phyloP scores from a whole-genome alignment of 352 stramenopile species.

The Phytophthora fragariae region DNA sequence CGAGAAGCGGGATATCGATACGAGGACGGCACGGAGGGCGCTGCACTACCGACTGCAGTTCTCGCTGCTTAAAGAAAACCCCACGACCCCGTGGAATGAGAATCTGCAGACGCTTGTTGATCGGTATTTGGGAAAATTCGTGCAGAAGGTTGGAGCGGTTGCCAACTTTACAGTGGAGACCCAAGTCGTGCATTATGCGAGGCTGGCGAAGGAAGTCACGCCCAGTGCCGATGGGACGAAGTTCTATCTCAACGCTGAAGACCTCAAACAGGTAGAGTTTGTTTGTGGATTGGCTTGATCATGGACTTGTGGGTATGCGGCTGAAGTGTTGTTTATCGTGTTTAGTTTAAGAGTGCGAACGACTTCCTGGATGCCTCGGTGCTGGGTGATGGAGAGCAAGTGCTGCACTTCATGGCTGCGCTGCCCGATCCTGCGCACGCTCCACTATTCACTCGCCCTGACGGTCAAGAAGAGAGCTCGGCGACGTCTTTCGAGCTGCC shows the following conservation, averaged over 20 bases:
- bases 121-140: conserved; percentile 50
- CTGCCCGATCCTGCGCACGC: conserved; percentile 57
- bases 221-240: conserved; percentile 33
- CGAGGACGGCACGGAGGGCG: conserved; percentile 51
- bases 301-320: not conserved
- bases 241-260: conserved; percentile 61
- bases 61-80: conserved; percentile 69
- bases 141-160: conserved; percentile 58
- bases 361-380: conserved; percentile 74
- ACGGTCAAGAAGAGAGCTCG: conserved; percentile 15
- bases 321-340: not conserved
- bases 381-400: conserved; percentile 73
- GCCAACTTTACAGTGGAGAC: conserved; percentile 80
- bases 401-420: conserved; percentile 82
- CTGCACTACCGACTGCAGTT: conserved; percentile 78
- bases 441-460: conserved; percentile 61
- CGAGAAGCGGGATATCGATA: conserved; percentile 3
- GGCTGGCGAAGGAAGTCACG: conserved; percentile 65
- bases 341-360: conserved; percentile 83
- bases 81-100: conserved; percentile 52
- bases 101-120: conserved; percentile 49
- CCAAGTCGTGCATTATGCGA: conserved; percentile 74
- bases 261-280: conserved; percentile 71
- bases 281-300: not conserved
- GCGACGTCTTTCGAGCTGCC: conserved; percentile 78